Percentiles rank a stretch among this genome's conserved stretches.
Evolutionary conservation across 495 filamentous ascomycete species (phyloP).

Genomic region (Viridothelium virens): DNA sequence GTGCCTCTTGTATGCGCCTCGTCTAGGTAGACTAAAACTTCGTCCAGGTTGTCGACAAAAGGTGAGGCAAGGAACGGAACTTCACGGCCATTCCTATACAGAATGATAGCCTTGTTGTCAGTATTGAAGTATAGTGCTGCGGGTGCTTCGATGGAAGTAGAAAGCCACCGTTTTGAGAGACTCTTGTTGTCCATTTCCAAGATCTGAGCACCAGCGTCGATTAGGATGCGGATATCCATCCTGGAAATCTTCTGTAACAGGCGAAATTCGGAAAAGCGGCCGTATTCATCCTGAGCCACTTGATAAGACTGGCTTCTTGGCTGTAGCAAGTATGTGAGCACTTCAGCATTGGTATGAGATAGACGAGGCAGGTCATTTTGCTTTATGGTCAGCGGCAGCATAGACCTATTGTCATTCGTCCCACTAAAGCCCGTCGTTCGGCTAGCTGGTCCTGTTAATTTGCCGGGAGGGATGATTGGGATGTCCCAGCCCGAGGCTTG

Average conservation of each 20-base stretch:
- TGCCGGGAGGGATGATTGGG: conserved; percentile 35
- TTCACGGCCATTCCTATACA: conserved; percentile 39
- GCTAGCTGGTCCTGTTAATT: conserved; percentile 43
- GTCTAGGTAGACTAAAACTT: conserved; percentile 65
- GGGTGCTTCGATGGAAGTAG: conserved; percentile 28
- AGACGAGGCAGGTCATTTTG: conserved; percentile 52
- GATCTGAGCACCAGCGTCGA: conserved; percentile 70
- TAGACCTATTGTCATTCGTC: conserved; percentile 56
- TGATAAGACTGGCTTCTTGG: conserved; percentile 49
- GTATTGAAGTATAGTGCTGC: conserved; percentile 46
- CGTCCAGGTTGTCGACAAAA: conserved; percentile 50
- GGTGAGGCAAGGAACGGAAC: conserved; percentile 53
- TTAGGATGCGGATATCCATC: conserved; percentile 48
- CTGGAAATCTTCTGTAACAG: conserved; percentile 42
- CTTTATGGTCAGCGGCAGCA: conserved; percentile 49
- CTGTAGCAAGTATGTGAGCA: conserved; percentile 50
- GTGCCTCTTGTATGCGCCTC: conserved; percentile 70
- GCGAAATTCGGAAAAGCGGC: conserved; percentile 38
- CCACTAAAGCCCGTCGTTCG: conserved; percentile 63
- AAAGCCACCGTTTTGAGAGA: conserved; percentile 48
- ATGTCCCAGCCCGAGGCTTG: conserved; percentile 64
- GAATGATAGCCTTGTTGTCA: conserved; percentile 40
- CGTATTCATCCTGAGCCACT: conserved; percentile 43
- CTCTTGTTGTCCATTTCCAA: conserved; percentile 53
- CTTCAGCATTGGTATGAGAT: conserved; percentile 56